These are phyloP conservation scores for Russula earlei DNA, from an alignment of 768 basidiomycete genomes.

Conservation along the genomic window DNA sequence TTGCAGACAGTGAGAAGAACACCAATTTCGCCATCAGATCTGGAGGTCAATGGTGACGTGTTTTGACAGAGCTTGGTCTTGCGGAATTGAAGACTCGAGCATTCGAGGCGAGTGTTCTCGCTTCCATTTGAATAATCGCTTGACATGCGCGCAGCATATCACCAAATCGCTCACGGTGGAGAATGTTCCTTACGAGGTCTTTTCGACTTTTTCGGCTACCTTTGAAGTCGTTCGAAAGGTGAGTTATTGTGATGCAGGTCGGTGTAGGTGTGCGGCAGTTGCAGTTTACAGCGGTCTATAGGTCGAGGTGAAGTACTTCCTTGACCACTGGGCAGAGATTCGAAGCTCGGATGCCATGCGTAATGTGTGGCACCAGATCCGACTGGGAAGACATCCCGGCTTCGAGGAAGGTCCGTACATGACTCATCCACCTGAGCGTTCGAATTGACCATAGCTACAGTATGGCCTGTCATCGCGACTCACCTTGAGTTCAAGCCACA, in stretches of 20 bases:
- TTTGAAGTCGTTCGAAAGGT: slow-evolving; percentile 78
- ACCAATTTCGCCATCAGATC: not conserved
- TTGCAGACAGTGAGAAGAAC: slow-evolving; percentile 62
- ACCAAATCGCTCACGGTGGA: slow-evolving; percentile 62
- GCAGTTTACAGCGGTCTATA: slow-evolving; percentile 16
- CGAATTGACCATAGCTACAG: slow-evolving; percentile 23
- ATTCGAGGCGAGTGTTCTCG: slow-evolving; percentile 33
- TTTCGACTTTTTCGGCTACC: slow-evolving; percentile 74
- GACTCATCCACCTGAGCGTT: not conserved
- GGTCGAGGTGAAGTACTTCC: slow-evolving; percentile 69
- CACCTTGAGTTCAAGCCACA: slow-evolving; percentile 51
- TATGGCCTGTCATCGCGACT: slow-evolving; percentile 60
- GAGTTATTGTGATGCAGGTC: slow-evolving; percentile 1
- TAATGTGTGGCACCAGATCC: slow-evolving; percentile 77
- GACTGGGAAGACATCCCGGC: slow-evolving; percentile 74
- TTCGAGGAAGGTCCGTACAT: slow-evolving; percentile 66
- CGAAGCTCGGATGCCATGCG: slow-evolving; percentile 77
- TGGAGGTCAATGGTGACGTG: not conserved
- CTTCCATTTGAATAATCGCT: not conserved
- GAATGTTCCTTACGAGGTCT: slow-evolving; percentile 80
- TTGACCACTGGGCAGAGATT: slow-evolving; percentile 76
- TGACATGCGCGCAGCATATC: slow-evolving; percentile 48
- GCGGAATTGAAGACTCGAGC: slow-evolving; percentile 65
- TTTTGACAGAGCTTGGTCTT: slow-evolving; percentile 53
- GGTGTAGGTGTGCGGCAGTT: not conserved